A percentile compares a stretch with the other conserved stretches of the same genome.
Evolutionary conservation across 2,329 filamentous ascomycete species (phyloP).

Genomic region (Daldinia eschscholtzii): DNA sequence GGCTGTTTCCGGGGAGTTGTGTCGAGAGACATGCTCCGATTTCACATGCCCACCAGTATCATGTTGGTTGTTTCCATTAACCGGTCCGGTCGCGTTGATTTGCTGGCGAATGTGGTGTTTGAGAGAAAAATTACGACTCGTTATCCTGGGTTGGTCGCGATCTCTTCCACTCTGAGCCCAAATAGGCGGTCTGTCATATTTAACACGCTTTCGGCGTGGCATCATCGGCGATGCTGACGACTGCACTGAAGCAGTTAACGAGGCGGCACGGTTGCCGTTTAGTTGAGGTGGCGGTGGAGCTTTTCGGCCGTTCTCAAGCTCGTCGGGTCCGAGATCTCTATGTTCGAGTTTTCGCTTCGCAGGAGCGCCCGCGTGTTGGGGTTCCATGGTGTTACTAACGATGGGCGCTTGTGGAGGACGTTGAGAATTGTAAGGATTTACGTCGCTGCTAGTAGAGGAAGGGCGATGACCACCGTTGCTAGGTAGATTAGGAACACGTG

Average conservation of each 20-base stretch:
- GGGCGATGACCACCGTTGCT: constrained; percentile 48
- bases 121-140: constrained; percentile 61
- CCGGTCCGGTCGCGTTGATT: constrained; percentile 20
- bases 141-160: constrained; percentile 50
- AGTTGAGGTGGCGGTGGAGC: constrained; percentile 64
- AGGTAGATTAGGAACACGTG: constrained; percentile 67
- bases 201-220: constrained; percentile 57
- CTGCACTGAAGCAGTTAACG: constrained; percentile 43
- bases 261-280: constrained; percentile 57
- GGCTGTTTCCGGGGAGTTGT: constrained; percentile 62
- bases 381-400: constrained; percentile 51
- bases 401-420: constrained; percentile 30
- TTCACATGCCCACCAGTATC: constrained; percentile 44
- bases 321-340: constrained; percentile 62
- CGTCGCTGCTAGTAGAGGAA: constrained; percentile 44
- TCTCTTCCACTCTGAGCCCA: constrained; percentile 62
- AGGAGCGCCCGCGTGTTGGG: constrained; percentile 56
- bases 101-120: constrained; percentile 49
- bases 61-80: constrained; percentile 46
- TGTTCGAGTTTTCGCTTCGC: constrained; percentile 65
- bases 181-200: constrained; percentile 57
- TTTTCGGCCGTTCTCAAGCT: constrained; percentile 63
- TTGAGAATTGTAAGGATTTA: constrained; percentile 57
- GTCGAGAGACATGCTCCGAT: constrained; percentile 57
- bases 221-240: constrained; percentile 53